phyloP scores from a whole-genome alignment of 495 filamentous ascomycete species.

The Staphylotrichum longicolle region DNA sequence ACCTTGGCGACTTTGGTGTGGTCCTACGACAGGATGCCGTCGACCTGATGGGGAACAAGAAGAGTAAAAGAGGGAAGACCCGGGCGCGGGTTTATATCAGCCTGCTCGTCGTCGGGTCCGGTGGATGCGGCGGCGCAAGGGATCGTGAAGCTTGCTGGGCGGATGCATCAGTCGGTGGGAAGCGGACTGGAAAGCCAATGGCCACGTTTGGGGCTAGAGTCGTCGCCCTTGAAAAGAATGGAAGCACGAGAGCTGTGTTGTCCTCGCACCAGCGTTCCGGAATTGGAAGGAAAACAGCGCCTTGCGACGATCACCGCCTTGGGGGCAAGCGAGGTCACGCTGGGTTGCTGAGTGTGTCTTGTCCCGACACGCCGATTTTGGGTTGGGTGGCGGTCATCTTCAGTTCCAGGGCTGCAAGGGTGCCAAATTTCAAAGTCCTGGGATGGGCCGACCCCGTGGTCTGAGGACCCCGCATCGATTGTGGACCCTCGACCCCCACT shows the following conservation, averaged over 20 bases:
- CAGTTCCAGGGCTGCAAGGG: conserved; percentile 19
- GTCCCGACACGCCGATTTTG: conserved; percentile 1
- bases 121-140: conserved; percentile 16
- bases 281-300: conserved; percentile 21
- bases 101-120: conserved; percentile 20
- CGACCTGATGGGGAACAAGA: conserved; percentile 24
- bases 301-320: conserved; percentile 27
- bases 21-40: conserved; percentile 44
- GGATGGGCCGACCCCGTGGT: conserved; percentile 7
- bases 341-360: conserved; percentile 8
- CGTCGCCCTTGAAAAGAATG: conserved; percentile 16
- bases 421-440: conserved; percentile 11
- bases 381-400: conserved; percentile 12
- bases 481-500: not conserved
- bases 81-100: conserved; percentile 22
- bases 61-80: not conserved
- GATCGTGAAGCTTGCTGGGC: conserved; percentile 22
- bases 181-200: conserved; percentile 26
- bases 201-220: conserved; percentile 19
- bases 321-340: conserved; percentile 10
- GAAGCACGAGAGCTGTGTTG: conserved; percentile 23
- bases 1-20: conserved; percentile 48
- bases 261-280: conserved; percentile 23
- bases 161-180: conserved; percentile 23
- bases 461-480: conserved; percentile 17